Conservation (phyloP, 169 alveolate genomes). For the Plasmodium adleri region DNA sequence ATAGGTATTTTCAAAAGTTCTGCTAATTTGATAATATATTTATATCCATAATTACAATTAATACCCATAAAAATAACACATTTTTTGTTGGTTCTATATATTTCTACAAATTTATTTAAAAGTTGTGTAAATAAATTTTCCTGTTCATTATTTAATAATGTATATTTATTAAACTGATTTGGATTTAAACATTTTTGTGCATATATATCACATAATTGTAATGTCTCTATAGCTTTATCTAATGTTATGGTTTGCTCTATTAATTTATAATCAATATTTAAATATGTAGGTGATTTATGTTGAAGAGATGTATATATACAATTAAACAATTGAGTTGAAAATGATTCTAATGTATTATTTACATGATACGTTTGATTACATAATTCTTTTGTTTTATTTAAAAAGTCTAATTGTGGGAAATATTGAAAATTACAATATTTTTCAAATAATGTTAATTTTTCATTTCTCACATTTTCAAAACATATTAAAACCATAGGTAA, state of each 20-base stretch:
- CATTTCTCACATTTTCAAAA: slow-evolving; percentile 49
- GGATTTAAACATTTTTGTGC: neutral
- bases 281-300: slow-evolving; percentile 36
- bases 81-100: slow-evolving; percentile 36
- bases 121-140: neutral
- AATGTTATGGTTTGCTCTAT: slow-evolving; percentile 11
- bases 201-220: slow-evolving; percentile 8
- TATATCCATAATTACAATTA: slow-evolving; percentile 57
- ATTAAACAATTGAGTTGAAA: slow-evolving; percentile 13
- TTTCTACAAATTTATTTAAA: slow-evolving; percentile 1
- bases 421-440: slow-evolving; percentile 61
- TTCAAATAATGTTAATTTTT: slow-evolving; percentile 27
- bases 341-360: slow-evolving; percentile 26
- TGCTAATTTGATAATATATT: slow-evolving; percentile 49
- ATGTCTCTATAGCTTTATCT: slow-evolving; percentile 24
- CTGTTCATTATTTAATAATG: neutral
- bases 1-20: slow-evolving; percentile 40
- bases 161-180: neutral
- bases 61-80: slow-evolving; percentile 68
- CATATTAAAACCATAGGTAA: slow-evolving; percentile 58
- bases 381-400: slow-evolving; percentile 51
- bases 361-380: slow-evolving; percentile 42
- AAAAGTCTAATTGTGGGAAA: slow-evolving; percentile 49
- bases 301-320: neutral
- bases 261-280: slow-evolving; percentile 55